Base-by-base conservation (phyloP, 805 yeast genomes). In the Monosporozyma aquatica region DNA sequence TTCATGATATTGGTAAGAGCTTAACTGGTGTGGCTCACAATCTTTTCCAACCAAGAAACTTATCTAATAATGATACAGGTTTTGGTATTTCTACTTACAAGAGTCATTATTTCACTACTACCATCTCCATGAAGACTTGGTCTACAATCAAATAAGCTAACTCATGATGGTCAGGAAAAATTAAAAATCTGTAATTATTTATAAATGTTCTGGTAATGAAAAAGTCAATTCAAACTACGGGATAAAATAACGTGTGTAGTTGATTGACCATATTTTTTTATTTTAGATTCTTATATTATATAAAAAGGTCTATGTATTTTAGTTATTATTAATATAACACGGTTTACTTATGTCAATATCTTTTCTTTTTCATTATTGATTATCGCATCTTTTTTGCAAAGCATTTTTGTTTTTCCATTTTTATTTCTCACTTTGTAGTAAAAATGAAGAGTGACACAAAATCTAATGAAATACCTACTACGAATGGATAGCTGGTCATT, bases 11-110 rank as follows among this genome's bases (percentile, higher is more conserved):
- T 38, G 64, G 62, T 39, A 26, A 46, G 7, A 28, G 47, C 10
- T 40, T 58, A 33, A 64, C 70, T 18, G 72, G 72, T 54, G 63
- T 66, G 21, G 66, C 70, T 53, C 57, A 69, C 27, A 95, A 95
- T 62, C 65, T 90, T 49, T 75, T 90, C 72, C 98, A 90, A 70
- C 97, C 96, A 66, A 83, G 87, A 70, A 77, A 79, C 51, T 76
- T 74, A 57, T 65, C 70, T 55, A 80, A 86, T 68, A 85, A 89
- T 61, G 97, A 89, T 64, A 90, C 97, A 49, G 86, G 87, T 61
- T 49, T 51, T 40, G 46, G 48, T 23, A 54, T 65, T 52, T 56
- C 70, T 9, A 63, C 67, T 36, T 52, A 52, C 17, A 45, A 43
- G 36, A 57, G 54, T 46, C 66, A 47, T 46, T 67, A 58, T 54